A percentile compares a stretch with the other conserved stretches of the same genome.
Evolutionary conservation across 2,329 filamentous ascomycete species (phyloP).

Genomic region (Colletotrichum tropicicola): DNA sequence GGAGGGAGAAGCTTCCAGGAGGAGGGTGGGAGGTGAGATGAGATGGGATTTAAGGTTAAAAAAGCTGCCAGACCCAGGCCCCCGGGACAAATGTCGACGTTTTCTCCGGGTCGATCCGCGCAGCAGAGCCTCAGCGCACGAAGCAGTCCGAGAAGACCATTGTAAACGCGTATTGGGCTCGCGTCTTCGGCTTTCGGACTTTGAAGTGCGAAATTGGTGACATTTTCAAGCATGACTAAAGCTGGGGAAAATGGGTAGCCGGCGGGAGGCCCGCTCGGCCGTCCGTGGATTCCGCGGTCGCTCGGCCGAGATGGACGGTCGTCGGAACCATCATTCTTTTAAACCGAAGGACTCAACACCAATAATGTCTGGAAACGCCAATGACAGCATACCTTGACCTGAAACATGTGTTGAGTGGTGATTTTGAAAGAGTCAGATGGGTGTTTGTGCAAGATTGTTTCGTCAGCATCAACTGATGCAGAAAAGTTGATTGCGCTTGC

Average conservation of each 20-base stretch:
- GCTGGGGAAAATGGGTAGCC: background rate
- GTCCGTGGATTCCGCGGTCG: too few relatives aligned
- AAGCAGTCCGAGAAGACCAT: background rate
- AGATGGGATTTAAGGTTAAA: background rate
- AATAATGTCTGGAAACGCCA: too few relatives aligned
- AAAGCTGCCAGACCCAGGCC: background rate
- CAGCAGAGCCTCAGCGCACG: background rate
- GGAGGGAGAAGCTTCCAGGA: background rate
- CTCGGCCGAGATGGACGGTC: too few relatives aligned
- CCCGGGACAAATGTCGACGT: background rate
- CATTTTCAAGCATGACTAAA: background rate
- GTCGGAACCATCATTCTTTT: too few relatives aligned
- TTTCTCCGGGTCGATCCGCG: background rate
- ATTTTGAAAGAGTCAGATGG: too few relatives aligned
- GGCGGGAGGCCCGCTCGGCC: background rate
- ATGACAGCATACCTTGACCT: too few relatives aligned
- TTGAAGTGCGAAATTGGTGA: background rate
- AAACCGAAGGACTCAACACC: too few relatives aligned
- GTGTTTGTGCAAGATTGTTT: too few relatives aligned
- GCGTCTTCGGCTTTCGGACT: slow-evolving; percentile 6
- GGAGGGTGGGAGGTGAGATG: background rate
- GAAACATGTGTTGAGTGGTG: too few relatives aligned
- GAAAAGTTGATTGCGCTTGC: too few relatives aligned
- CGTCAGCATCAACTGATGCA: too few relatives aligned
- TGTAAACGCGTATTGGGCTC: background rate